Base-by-base conservation (phyloP, 2,329 filamentous ascomycete species). In the Aureobasidium zeae region DNA sequence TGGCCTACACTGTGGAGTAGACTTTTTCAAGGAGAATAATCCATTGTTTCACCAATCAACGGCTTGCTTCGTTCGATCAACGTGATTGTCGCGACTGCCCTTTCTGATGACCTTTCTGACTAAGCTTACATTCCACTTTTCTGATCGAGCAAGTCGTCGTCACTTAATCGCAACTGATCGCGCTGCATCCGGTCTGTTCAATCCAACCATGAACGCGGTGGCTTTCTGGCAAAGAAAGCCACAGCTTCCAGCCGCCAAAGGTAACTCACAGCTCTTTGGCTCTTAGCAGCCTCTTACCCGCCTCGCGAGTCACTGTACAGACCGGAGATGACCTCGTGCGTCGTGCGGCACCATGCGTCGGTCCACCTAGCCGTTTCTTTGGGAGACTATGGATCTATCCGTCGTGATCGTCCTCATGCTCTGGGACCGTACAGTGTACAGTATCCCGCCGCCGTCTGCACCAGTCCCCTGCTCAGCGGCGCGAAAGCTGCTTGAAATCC, bases 361-460 rank as follows among this genome's bases (percentile, higher is more conserved):
- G 39, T 43, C 33, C 39, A 28, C 19, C 11, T 29, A 34, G 30
- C 30, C 39, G 39, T 28, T 11, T 28, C 22, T 43, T 33, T 43
- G 39, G 39, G 29, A 33, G 39, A 21, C 39, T 43, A 43, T 43
- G 39, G 39, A 43, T 43, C 39, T 43, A 43, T 43, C 39, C 39
- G 39, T 17, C 24, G 22, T 43, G 39, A 43, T 43, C 39, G 30
- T 33, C 39, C 22, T 43, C 39, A 43, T 43, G 34, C 21, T 19
- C 30, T 8, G 30, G 30, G 17, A 43, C 16, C 39, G 30, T 11
- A 25, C 30, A 25, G 6, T 19, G n/a, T 28, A 28, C 16, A 21
- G 37, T 41, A 9, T 41, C 28, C 20, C 37, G 13, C 28, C 25
- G 28, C 37, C 36, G n/a, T 39, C 28, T 41, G 37, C 28, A 41